Base-by-base conservation (phyloP, 805 yeast genomes). In the Metschnikowia cerradonensis region DNA sequence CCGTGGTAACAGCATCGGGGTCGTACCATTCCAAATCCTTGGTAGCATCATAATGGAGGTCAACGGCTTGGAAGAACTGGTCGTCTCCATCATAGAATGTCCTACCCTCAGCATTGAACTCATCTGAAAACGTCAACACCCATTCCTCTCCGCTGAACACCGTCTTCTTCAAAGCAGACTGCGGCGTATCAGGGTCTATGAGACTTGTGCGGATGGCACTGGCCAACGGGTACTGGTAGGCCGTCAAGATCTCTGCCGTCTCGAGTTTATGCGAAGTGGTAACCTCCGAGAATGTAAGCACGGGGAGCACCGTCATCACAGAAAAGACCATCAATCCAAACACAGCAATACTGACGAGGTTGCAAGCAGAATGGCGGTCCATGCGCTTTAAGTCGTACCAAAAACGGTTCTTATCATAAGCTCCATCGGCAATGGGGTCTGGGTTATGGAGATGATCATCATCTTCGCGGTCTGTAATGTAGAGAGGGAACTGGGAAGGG, bases 371-470 rank as follows among this genome's bases (percentile, higher is more conserved):
- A 57, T 83, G 73, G 60, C 65, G 76, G 66, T 85, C 90, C 81
- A 86, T 74, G 61, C 78, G 66, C 66, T 82, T 86, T 55, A 87
- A 66, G 67, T 87, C 94, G 50, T 81, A 62, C 52, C 71, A 59
- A 58, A 87, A 81, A 57, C 90, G 72, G 64, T 84, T 80, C 55
- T 81, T 84, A 60, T 90, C 96, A 60, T 85, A 82, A 51, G 83
- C 81, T 14, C 96, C 96, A 65, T 94, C 99, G 37, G 83, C 87
- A 26, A 90, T 84, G 11, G 97, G 97, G 66, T 92, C 97, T 2
- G 98, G 98, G 68, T 92, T 94, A 69, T 92, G 98, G 54, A 94
- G 65, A 64, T 89, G 90, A 67, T 92, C 99, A 71, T 94, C 99
- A 8, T 88, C 86, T 69, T 92, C 99, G 68, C 89, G 88, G 59